Percentiles rank a stretch among this genome's conserved stretches.
phyloP scores from a whole-genome alignment of 2,329 filamentous ascomycete species.

The Stachybotrys chartarum region DNA sequence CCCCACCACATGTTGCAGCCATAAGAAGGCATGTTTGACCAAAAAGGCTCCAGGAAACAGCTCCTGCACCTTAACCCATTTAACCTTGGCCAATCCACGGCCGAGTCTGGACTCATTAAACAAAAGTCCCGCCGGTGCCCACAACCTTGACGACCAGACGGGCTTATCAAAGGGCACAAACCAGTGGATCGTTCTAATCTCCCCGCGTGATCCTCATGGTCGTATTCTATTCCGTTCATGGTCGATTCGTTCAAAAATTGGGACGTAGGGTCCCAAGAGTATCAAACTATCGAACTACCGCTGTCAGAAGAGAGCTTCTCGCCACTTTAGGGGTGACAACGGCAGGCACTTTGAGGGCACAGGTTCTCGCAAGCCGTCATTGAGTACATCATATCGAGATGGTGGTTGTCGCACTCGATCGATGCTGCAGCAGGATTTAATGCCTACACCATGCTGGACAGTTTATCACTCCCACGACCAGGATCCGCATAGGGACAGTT shows the following conservation, averaged over 20 bases:
- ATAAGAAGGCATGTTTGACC: background rate
- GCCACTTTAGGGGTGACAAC: background rate
- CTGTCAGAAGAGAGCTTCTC: background rate
- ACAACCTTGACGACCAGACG: background rate
- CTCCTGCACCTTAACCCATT: background rate
- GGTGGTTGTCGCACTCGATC: background rate
- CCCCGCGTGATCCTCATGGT: no score
- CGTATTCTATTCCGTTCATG: no score
- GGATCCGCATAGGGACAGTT: no score
- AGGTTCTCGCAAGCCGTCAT: background rate
- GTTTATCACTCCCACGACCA: no score
- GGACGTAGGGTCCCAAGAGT: no score
- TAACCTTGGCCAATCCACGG: background rate
- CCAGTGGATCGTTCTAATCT: no score
- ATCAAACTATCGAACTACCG: no score
- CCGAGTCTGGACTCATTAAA: background rate
- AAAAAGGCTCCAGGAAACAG: background rate
- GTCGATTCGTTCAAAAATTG: no score
- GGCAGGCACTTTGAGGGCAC: background rate
- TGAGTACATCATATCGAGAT: background rate
- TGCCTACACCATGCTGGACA: no score
- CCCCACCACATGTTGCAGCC: no score
- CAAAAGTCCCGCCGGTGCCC: background rate
- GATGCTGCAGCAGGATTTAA: background rate
- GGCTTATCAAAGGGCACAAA: no score